Evolutionary conservation across 23 red algal species (phyloP).

Genomic region (Agarophyton chilense): DNA sequence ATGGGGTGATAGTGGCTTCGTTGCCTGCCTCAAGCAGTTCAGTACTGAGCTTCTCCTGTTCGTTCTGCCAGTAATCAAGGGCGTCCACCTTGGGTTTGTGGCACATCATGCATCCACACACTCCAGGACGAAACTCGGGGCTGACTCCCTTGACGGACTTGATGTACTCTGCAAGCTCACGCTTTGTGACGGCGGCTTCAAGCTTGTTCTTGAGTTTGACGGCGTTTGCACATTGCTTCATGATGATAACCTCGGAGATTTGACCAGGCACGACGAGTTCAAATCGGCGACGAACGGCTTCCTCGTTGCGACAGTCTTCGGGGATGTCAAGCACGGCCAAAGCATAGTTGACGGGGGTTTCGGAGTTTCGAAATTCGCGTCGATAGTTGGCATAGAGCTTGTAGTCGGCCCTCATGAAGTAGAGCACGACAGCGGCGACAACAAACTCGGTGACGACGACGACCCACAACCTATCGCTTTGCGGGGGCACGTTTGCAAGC

Average conservation of each 20-base stretch:
- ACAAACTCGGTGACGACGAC: constrained; percentile 63
- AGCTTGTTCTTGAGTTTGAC: constrained; percentile 53
- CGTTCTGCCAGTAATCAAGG: constrained; percentile 54
- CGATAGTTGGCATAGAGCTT: constrained; percentile 56
- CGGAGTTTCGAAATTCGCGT: constrained; percentile 26
- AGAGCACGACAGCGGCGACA: constrained; percentile 53
- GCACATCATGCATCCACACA: constrained; percentile 62
- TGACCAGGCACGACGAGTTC: constrained; percentile 66
- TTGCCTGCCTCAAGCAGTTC: constrained; percentile 17
- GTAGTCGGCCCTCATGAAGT: constrained; percentile 69
- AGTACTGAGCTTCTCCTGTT: constrained; percentile 9
- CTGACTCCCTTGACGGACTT: constrained; percentile 23
- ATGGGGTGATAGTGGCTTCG: not conserved
- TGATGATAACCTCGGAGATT: constrained; percentile 35
- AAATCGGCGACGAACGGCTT: constrained; percentile 43
- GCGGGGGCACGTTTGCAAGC: constrained; percentile 55
- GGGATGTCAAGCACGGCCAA: constrained; percentile 77
- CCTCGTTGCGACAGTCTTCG: constrained; percentile 16
- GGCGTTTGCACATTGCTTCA: not conserved
- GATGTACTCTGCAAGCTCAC: constrained; percentile 63
- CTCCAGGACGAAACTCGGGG: constrained; percentile 23
- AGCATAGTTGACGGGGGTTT: constrained; percentile 80
- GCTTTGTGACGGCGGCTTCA: constrained; percentile 27
- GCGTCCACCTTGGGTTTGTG: constrained; percentile 59
- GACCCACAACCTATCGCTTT: constrained; percentile 68